Evolutionary conservation across 441 rosid genomes (phyloP).

Genomic region (Brassica balearica): DNA sequence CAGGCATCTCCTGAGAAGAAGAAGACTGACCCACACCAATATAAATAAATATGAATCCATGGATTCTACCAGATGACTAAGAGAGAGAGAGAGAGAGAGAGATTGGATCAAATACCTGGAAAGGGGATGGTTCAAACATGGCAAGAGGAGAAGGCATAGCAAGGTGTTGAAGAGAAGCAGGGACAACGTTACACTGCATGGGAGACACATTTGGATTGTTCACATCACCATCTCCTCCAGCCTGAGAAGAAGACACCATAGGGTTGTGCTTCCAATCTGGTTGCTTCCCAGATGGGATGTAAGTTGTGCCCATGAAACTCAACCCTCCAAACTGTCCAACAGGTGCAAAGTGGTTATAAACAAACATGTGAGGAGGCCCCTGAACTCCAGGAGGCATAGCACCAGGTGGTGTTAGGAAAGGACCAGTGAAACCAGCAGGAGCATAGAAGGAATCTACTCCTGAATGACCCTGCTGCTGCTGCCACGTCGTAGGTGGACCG

Average conservation of each 20-base stretch:
- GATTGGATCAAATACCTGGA: constrained; percentile 68
- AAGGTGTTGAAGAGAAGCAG: constrained; percentile 81
- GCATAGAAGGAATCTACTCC: constrained; percentile 96
- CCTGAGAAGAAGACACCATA: constrained; percentile 58
- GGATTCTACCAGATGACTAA: too few relatives aligned
- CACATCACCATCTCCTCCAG: constrained; percentile 70
- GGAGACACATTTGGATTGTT: constrained; percentile 62
- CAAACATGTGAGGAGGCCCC: constrained; percentile 96
- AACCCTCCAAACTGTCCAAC: constrained; percentile 97
- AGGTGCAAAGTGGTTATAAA: constrained; percentile 97
- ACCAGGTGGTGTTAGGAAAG: constrained; percentile 87
- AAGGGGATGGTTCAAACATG: constrained; percentile 93
- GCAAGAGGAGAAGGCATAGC: constrained; percentile 84
- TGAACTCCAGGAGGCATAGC: constrained; percentile 87
- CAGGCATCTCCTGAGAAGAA: constrained; percentile 72
- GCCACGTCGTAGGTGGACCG: constrained; percentile 79
- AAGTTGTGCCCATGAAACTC: constrained; percentile 98
- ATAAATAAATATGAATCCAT: too few relatives aligned
- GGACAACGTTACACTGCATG: constrained; percentile 69
- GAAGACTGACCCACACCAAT: constrained; percentile 47
- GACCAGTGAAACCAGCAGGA: constrained; percentile 86
- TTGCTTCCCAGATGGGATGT: constrained; percentile 93
- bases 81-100: neutral
- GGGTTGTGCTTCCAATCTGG: constrained; percentile 97
- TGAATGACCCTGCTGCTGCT: constrained; percentile 81